These are phyloP conservation scores for Syzygium aqueum DNA, from an alignment of 345 rosid genomes.

Conservation along the genomic window DNA sequence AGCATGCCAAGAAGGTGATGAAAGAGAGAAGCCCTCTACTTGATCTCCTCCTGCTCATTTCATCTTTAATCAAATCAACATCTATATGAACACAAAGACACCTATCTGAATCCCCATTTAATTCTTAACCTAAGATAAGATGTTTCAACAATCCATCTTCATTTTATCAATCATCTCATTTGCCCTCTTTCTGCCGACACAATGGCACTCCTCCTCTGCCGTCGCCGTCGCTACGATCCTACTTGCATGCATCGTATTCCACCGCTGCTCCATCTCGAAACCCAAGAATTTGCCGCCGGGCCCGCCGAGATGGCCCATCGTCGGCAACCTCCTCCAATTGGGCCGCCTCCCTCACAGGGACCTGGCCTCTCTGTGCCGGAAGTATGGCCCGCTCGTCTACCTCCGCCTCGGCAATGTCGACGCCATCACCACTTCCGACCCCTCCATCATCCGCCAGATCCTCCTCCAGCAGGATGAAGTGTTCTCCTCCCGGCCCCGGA, in stretches of 20 bases:
- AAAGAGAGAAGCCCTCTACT: background rate
- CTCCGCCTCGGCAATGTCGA: slow-evolving; percentile 64
- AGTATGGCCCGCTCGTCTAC: slow-evolving; percentile 73
- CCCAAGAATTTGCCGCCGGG: slow-evolving; percentile 63
- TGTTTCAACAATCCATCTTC: background rate
- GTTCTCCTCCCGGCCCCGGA: slow-evolving; percentile 77
- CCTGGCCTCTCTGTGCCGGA: slow-evolving; percentile 49
- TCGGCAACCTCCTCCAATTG: slow-evolving; percentile 83
- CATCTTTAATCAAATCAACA: background rate
- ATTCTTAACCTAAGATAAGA: background rate
- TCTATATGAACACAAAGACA: background rate
- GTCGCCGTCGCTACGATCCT: background rate
- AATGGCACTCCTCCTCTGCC: too few species aligned
- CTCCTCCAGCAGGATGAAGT: slow-evolving; percentile 68
- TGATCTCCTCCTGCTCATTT: background rate
- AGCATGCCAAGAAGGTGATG: background rate
- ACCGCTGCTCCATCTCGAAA: background rate
- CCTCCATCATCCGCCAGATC: slow-evolving; percentile 54
- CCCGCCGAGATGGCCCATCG: slow-evolving; percentile 64
- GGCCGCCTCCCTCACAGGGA: slow-evolving; percentile 70
- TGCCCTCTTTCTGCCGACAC: background rate
- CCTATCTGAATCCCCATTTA: background rate
- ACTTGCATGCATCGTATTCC: slow-evolving; percentile 13
- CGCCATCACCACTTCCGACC: slow-evolving; percentile 81
- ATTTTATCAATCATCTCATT: background rate